Evolutionary conservation across 192 early-diverging fungal species (phyloP).

Genomic region (Backusella macrospora): DNA sequence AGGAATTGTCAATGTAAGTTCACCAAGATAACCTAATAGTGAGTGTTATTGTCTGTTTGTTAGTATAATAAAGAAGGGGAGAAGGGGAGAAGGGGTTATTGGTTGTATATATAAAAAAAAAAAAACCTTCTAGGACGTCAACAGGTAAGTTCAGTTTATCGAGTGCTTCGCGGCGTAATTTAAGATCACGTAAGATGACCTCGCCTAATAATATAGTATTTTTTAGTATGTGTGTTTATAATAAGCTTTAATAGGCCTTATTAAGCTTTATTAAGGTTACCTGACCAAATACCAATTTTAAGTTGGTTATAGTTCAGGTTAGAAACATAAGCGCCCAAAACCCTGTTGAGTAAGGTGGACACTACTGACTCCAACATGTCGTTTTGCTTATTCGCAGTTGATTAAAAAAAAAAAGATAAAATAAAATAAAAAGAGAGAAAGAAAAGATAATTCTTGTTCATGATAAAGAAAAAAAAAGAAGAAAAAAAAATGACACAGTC

Average conservation of each 20-base stretch:
- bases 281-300: slow-evolving; percentile 93
- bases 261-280: slow-evolving; percentile 24
- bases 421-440: background rate
- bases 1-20: slow-evolving; percentile 91
- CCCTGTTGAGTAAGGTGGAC: slow-evolving; percentile 73
- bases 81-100: too few relatives aligned
- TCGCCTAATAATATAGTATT: slow-evolving; percentile 65
- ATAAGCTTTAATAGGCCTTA: background rate
- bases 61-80: too few relatives aligned
- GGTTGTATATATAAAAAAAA: too few relatives aligned
- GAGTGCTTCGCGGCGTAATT: slow-evolving; percentile 85
- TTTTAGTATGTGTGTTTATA: background rate
- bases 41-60: slow-evolving; percentile 8
- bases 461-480: background rate
- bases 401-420: background rate
- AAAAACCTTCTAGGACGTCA: slow-evolving; percentile 81
- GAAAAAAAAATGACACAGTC: background rate
- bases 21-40: slow-evolving; percentile 84
- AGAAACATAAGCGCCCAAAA: slow-evolving; percentile 94
- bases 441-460: background rate
- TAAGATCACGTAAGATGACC: slow-evolving; percentile 92
- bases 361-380: slow-evolving; percentile 80
- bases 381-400: background rate
- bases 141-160: slow-evolving; percentile 95
- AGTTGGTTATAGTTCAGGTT: slow-evolving; percentile 95